Evolutionary conservation across 1,139 yeast genomes (phyloP), one percentile per base, ranked within the genome.

Genomic region (Pichia sp.): DNA sequence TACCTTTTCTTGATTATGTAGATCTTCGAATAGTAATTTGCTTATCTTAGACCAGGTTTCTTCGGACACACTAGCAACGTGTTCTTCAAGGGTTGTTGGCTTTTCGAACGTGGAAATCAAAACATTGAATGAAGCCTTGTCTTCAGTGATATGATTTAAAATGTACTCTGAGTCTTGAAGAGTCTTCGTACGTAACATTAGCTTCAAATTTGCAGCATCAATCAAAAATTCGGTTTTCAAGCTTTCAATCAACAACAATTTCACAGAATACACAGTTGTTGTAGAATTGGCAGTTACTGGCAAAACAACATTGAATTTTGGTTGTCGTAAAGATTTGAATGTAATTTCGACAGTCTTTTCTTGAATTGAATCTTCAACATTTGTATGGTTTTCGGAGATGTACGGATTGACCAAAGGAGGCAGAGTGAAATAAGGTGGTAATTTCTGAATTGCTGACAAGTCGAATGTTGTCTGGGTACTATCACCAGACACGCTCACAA

Each of bases 181-280:
- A 2, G 73, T 75, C 54, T 73, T 73, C 7, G 78, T 73, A 55
- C 72, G 73, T 34, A 72, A 48, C 54, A 74, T 56, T 6, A 74
- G 50, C 47, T 71, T 73, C 35, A 71, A 45, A 44, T 68, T 67
- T 16, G 54, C 52, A 1, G 57, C 46, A 6, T 56, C 54, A 23
- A 58, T 48, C 9, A 37, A 5, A 8, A 44, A 45, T 5, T 41
- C 41, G 7, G 46, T 43, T 3, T 62, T 55, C 26, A 72, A 51
- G 4, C 49, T 48, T 6, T 39, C 32, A 1, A 43, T 27, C 27
- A 50, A 33, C n/a, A 38, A 31, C 16, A 62, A 53, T 52, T 73
- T 73, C n/a, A 71, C 58, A 39, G 66, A 63, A 40, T 61, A 59
- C 7, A 72, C 57, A 0, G 73, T 64, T 4, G 62, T 61, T 10